Evolutionary conservation across 2,329 filamentous ascomycete genomes (phyloP).

Genomic region (Aplosporella prunicola): DNA sequence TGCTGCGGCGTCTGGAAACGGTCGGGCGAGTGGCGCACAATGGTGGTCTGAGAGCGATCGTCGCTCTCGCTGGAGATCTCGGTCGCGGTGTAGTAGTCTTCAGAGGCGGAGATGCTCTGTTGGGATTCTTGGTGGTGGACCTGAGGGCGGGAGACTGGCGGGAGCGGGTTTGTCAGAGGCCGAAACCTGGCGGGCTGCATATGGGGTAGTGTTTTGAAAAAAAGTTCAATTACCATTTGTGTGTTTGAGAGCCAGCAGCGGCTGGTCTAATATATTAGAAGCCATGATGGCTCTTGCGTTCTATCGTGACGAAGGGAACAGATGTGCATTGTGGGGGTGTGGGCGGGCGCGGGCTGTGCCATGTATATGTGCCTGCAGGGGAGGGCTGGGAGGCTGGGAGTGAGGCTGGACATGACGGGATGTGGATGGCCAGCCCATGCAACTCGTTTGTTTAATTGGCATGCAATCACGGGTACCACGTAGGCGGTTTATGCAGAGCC

Average conservation of each 20-base stretch:
- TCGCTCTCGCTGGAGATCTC: conserved; percentile 26
- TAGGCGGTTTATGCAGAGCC: too few relatives aligned
- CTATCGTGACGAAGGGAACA: not conserved
- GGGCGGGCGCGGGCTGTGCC: not conserved
- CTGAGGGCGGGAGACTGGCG: conserved; percentile 30
- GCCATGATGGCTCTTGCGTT: conserved; percentile 7
- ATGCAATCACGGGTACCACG: too few relatives aligned
- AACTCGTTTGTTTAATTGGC: too few relatives aligned
- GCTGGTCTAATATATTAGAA: conserved; percentile 8
- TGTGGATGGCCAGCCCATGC: too few relatives aligned
- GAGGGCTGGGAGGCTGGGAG: conserved; percentile 8
- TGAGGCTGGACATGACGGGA: too few relatives aligned
- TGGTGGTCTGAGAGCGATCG: conserved; percentile 19
- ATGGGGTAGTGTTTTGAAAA: too few relatives aligned
- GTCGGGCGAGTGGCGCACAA: conserved; percentile 22
- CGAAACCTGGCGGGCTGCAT: conserved; percentile 10
- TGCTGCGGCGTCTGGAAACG: conserved; percentile 24
- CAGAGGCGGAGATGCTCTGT: conserved; percentile 39
- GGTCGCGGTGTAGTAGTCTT: conserved; percentile 42
- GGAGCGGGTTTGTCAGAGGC: too few relatives aligned
- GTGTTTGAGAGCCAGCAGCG: conserved; percentile 11
- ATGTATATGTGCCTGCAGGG: conserved; percentile 3
- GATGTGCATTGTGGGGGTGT: conserved; percentile 1
- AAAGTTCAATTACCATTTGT: conserved; percentile 15
- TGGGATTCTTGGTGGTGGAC: conserved; percentile 33